phyloP scores from a whole-genome alignment of 1,284 basidiomycete species.

The Tilletia setariae region DNA sequence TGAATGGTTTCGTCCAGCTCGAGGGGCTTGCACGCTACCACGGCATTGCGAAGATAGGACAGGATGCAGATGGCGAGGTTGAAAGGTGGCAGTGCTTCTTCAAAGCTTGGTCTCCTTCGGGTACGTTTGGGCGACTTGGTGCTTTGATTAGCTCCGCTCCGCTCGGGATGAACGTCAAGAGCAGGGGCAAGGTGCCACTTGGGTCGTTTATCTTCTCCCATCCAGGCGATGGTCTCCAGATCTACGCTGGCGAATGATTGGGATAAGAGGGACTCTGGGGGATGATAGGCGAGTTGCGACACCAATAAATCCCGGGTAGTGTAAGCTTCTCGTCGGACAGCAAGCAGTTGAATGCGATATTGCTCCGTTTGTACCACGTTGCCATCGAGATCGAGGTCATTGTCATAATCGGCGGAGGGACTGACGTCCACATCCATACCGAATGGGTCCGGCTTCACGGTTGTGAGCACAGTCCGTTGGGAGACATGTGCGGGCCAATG shows the following conservation, averaged over 20 bases:
- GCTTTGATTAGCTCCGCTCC: too few species aligned
- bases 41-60: not conserved
- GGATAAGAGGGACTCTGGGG: not conserved
- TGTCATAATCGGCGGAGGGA: not conserved
- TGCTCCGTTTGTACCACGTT: slow-evolving; percentile 1
- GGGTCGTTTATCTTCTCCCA: not conserved
- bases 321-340: not conserved
- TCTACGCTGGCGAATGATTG: not conserved
- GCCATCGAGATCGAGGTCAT: slow-evolving; percentile 1
- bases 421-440: not conserved
- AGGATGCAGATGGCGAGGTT: slow-evolving; percentile 5
- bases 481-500: slow-evolving; percentile 6
- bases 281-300: not conserved
- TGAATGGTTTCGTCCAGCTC: not conserved
- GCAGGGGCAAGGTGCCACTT: not conserved
- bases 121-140: not conserved
- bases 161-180: not conserved
- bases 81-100: slow-evolving; percentile 1
- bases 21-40: not conserved
- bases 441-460: not conserved
- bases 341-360: slow-evolving; percentile 7
- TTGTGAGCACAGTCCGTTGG: not conserved
- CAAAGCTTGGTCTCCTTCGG: not conserved
- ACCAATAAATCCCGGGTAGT: not conserved
- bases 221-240: not conserved